These are phyloP conservation scores for Gynostemma pentaphyllum DNA, from an alignment of 306 rosid species.

Conservation along the genomic window DNA sequence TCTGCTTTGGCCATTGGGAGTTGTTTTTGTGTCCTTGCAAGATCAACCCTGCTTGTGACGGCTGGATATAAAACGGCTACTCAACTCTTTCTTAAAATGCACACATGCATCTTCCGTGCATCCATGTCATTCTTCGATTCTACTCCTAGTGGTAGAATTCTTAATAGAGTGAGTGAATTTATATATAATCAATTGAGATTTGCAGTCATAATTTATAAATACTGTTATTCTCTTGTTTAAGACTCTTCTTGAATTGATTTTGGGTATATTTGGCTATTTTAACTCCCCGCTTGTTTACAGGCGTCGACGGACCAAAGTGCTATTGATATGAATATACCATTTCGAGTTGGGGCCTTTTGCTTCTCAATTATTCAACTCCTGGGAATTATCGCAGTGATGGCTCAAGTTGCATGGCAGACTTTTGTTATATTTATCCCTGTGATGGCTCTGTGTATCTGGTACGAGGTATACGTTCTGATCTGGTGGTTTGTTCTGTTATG, in stretches of 20 bases:
- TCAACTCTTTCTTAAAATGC: slow-evolving; percentile 69
- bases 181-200: too few species aligned
- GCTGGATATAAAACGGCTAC: slow-evolving; percentile 66
- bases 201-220: too few species aligned
- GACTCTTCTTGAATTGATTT: too few species aligned
- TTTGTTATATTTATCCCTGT: slow-evolving; percentile 63
- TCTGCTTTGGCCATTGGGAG: slow-evolving; percentile 62
- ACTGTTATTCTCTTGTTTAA: too few species aligned
- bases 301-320: slow-evolving; percentile 76
- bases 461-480: slow-evolving; percentile 39
- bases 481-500: background rate
- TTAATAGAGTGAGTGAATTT: slow-evolving; percentile 51
- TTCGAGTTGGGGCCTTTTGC: slow-evolving; percentile 35
- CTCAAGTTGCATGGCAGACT: slow-evolving; percentile 77
- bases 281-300: slow-evolving; percentile 38
- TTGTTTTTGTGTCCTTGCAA: slow-evolving; percentile 41
- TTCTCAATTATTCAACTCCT: slow-evolving; percentile 42
- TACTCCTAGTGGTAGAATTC: slow-evolving; percentile 78
- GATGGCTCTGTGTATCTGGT: slow-evolving; percentile 49
- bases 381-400: slow-evolving; percentile 72
- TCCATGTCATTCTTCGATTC: slow-evolving; percentile 89
- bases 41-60: slow-evolving; percentile 34
- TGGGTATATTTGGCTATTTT: too few species aligned
- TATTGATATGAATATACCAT: slow-evolving; percentile 38
- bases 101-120: slow-evolving; percentile 58